phyloP scores from a whole-genome alignment of 345 rosid genomes.

The Dovyalis caffra region DNA sequence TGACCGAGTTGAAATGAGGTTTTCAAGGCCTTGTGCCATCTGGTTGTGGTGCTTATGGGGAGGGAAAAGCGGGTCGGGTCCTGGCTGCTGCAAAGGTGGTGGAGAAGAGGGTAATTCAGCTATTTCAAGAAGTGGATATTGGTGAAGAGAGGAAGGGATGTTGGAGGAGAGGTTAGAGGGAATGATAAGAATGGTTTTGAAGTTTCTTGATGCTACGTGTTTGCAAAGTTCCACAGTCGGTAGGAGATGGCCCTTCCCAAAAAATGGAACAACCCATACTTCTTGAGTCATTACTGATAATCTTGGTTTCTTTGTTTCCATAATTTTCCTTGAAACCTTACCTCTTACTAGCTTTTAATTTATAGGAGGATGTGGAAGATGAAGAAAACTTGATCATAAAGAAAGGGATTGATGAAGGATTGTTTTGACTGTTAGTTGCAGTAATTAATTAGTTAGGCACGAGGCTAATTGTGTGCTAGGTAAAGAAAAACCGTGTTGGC shows the following conservation, averaged over 20 bases:
- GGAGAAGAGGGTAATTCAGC: constrained; percentile 14
- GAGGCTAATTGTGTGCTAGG: not conserved
- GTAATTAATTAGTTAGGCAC: not conserved
- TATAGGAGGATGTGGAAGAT: not conserved
- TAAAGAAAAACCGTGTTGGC: not conserved
- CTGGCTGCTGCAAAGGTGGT: constrained; percentile 13
- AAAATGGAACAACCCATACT: constrained; percentile 42
- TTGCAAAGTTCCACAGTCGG: constrained; percentile 44
- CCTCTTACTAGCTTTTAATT: not conserved
- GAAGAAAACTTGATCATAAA: not conserved
- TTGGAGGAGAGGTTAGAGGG: constrained; percentile 29
- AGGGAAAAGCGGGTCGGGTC: not conserved
- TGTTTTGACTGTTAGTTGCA: not conserved
- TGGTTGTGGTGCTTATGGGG: not conserved
- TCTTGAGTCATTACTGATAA: not conserved
- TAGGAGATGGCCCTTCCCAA: constrained; percentile 43
- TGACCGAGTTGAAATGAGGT: constrained; percentile 19
- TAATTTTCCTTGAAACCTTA: not conserved
- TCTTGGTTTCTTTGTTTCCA: not conserved
- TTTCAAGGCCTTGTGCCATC: constrained; percentile 18
- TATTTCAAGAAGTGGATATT: constrained; percentile 25
- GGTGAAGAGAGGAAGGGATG: constrained; percentile 33
- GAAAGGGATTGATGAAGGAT: not conserved
- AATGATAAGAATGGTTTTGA: constrained; percentile 29
- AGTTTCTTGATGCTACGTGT: constrained; percentile 23